A percentile compares a stretch with the other conserved stretches of the same genome.
These are phyloP conservation scores for Fistulifera pelliculosa DNA, from an alignment of 108 stramenopile genomes.

Conservation along the genomic window DNA sequence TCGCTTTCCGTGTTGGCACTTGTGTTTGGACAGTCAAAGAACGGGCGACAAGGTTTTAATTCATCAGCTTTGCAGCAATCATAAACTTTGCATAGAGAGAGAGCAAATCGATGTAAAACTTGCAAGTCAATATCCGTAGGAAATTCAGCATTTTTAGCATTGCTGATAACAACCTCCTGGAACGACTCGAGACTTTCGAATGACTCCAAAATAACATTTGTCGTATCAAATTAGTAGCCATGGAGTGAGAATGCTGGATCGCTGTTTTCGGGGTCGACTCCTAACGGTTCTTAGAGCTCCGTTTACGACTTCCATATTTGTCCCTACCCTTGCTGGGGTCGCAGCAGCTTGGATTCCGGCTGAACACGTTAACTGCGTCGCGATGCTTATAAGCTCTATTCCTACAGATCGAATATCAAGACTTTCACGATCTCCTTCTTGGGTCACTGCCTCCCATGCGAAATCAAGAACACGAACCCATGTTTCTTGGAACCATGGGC, in stretches of 20 bases:
- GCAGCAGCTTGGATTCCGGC: constrained; percentile 64
- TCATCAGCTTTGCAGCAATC: constrained; percentile 76
- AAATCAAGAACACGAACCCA: constrained; percentile 65
- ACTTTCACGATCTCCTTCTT: constrained; percentile 54
- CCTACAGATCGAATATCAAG: constrained; percentile 65
- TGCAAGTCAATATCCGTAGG: constrained; percentile 11
- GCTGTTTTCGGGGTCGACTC: constrained; percentile 19
- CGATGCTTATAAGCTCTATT: constrained; percentile 58
- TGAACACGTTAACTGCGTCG: constrained; percentile 54
- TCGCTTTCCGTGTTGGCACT: neutral
- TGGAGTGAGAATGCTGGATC: constrained; percentile 9
- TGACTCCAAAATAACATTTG: constrained; percentile 54
- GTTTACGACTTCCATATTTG: constrained; percentile 86
- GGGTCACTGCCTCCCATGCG: constrained; percentile 42
- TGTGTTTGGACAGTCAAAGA: constrained; percentile 22
- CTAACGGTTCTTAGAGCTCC: constrained; percentile 65
- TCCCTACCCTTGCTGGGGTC: constrained; percentile 64
- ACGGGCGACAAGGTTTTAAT: constrained; percentile 20
- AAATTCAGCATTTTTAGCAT: constrained; percentile 4
- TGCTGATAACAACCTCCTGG: constrained; percentile 31
- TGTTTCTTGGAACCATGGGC: constrained; percentile 58
- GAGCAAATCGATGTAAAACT: constrained; percentile 49
- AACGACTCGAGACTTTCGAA: constrained; percentile 52
- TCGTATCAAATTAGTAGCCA: constrained; percentile 18
- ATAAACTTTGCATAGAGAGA: constrained; percentile 62